Evolutionary conservation across 2,329 filamentous ascomycete genomes (phyloP), one percentile per base, ranked within the genome.

Genomic region (Clarireedia homoeocarpa): DNA sequence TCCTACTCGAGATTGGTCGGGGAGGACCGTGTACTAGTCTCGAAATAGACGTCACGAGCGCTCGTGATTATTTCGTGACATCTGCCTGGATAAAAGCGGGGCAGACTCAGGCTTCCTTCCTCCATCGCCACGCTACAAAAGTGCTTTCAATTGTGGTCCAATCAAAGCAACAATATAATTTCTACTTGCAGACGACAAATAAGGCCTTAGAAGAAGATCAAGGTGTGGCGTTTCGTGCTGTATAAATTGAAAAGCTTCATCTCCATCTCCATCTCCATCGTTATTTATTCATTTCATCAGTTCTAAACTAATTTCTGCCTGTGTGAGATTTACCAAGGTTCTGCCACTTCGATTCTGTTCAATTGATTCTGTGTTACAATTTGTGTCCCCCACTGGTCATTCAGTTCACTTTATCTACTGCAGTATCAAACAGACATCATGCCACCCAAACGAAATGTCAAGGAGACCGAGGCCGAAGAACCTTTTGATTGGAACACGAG

Each of bases 401-500:
- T 47, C 20, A 38, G 34, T 26, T 12, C 30, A 34, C 10, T 14
- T 12, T 9, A 34, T 12, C 30, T 12, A 12, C 30, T 12, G 12
- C 30, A 34, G 30, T 34, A 12, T 34, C 30, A 34, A 34, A 9
- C 2, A 34, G 30, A 34, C 30, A 40, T 47, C n/a, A 56, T 56
- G 53, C 48, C 48, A 20, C 40, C 48, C 12, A 56, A 56, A 30
- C 53, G 48, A n/a, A 30, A 17, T 10, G 23, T 47, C 17, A 9
- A 26, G 30, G 44, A 47, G 14, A 46, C 26, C 14, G 50, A 53
- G 20, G n/a, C 50, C 12, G 48, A 48, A 14, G 58, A 53, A 34
- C 14, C 40, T 5, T 17, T 39, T 4, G 74, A 77, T 59, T 79
- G 76, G 65, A 72, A 65, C 48, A 73, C 72, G 69, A 77, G 83